These are phyloP conservation scores for Rhizopus stolonifer DNA, from an alignment of 371 early-diverging fungal genomes.

Conservation along the genomic window DNA sequence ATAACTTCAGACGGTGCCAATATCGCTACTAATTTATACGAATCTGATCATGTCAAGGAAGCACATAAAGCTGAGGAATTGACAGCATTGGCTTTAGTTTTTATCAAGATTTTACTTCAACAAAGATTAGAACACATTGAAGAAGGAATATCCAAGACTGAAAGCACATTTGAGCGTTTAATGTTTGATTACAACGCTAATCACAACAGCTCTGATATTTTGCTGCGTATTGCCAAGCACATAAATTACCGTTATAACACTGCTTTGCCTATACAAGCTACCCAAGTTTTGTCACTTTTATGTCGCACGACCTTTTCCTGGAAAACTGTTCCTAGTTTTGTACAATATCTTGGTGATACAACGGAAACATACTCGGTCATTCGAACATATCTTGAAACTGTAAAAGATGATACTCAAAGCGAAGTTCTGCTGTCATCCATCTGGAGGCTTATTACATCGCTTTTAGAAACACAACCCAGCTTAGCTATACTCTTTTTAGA, in stretches of 20 bases:
- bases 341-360: constrained; percentile 40
- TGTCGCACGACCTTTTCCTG: constrained; percentile 32
- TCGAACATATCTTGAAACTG: constrained; percentile 33
- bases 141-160: not conserved
- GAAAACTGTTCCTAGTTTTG: constrained; percentile 40
- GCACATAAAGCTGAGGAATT: constrained; percentile 32
- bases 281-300: constrained; percentile 34
- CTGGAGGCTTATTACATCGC: constrained; percentile 42
- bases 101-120: constrained; percentile 35
- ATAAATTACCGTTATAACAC: constrained; percentile 35
- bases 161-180: constrained; percentile 22
- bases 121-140: constrained; percentile 28
- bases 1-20: constrained; percentile 32
- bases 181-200: constrained; percentile 20
- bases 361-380: constrained; percentile 40
- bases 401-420: constrained; percentile 32
- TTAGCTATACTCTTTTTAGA: constrained; percentile 46
- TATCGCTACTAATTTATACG: constrained; percentile 34
- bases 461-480: constrained; percentile 47
- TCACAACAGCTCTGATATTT: constrained; percentile 29
- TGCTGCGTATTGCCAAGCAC: constrained; percentile 36
- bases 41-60: constrained; percentile 25
- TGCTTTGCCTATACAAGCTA: constrained; percentile 32
- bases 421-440: constrained; percentile 33
- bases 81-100: constrained; percentile 36